Base-by-base conservation (phyloP, 208 protist genomes). In the Naegleria lovaniensis region DNA sequence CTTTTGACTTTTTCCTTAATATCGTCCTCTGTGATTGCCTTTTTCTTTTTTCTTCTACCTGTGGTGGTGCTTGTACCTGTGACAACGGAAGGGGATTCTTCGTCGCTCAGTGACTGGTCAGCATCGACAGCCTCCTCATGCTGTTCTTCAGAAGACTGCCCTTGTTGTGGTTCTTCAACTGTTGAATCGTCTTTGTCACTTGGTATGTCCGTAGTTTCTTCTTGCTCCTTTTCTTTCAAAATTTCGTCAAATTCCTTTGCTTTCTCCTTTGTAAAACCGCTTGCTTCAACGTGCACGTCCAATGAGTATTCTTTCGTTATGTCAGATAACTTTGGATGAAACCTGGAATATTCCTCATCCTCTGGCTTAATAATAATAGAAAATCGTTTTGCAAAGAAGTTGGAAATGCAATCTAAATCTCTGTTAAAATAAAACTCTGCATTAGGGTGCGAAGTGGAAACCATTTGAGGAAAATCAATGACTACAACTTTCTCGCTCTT, bases 401-500 rank as follows among this genome's bases (percentile, higher is more conserved):
- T 96, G 48, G 95, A 94, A 39, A 99, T 94, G 92, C 98, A 99
- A 29, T 97, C 90, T n/a, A 99, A 97, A 95, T 99, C 99, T 55
- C 98, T 96, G 83, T 98, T 94, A 93, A 99, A 99, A 83, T 97
- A 95, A 91, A 97, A 96, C 39, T 95, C 90, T 29, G 98, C 98
- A 92, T 99, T 99, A 36, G 67, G 86, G 93, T 99, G 98, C 43
- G 95, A 96, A 22, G 95, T 98, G 11, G 98, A 99, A 16, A 99
- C 94, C 98, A 99, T 99, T 93, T 99, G 99, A 43, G 99, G 99
- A 89, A 99, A 99, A 94, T 99, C 99, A 94, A 99, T 99, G 41
- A 99, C 92, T 19, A 97, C 95, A 1, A 99, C 93, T 13, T 95
- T 93, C 93, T 93, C 55, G 25, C 96, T 94, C 6, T 98, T 94